These are phyloP conservation scores for Amniculicola lignicola DNA, from an alignment of 495 filamentous ascomycete genomes.

Conservation along the genomic window DNA sequence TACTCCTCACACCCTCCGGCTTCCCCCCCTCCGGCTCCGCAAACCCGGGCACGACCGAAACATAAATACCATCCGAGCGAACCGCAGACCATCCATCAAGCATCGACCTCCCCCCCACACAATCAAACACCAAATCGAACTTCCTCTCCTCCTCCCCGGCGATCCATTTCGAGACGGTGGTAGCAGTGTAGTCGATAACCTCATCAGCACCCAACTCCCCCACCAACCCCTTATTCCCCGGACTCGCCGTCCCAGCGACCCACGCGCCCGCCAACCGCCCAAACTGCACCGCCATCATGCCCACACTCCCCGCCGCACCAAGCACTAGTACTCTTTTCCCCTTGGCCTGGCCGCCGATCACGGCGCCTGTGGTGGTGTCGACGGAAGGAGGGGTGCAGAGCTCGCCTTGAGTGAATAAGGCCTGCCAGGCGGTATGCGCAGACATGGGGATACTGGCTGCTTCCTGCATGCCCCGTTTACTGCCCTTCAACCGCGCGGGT, in stretches of 20 bases:
- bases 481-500: slow-evolving; percentile 49
- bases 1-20: slow-evolving; percentile 37
- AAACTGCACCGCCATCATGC: slow-evolving; percentile 56
- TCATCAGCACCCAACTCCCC: slow-evolving; percentile 46
- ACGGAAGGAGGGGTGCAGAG: slow-evolving; percentile 8
- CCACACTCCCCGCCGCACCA: slow-evolving; percentile 53
- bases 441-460: slow-evolving; percentile 54
- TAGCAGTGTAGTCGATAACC: slow-evolving; percentile 47
- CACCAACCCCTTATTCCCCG: slow-evolving; percentile 45
- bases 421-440: slow-evolving; percentile 58
- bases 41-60: slow-evolving; percentile 53
- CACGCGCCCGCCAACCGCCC: slow-evolving; percentile 47
- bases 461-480: slow-evolving; percentile 47
- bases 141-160: slow-evolving; percentile 24
- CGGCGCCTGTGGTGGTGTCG: slow-evolving; percentile 43
- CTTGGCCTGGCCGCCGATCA: slow-evolving; percentile 35
- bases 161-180: slow-evolving; percentile 43
- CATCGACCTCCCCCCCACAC: slow-evolving; percentile 46
- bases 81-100: slow-evolving; percentile 49
- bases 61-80: slow-evolving; percentile 44
- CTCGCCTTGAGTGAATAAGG: slow-evolving; percentile 47
- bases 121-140: slow-evolving; percentile 54
- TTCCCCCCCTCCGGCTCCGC: slow-evolving; percentile 40
- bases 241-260: slow-evolving; percentile 42
- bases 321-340: slow-evolving; percentile 47